Conservation (phyloP, 768 basidiomycete species). For the Rhodotorula diobovata region DNA sequence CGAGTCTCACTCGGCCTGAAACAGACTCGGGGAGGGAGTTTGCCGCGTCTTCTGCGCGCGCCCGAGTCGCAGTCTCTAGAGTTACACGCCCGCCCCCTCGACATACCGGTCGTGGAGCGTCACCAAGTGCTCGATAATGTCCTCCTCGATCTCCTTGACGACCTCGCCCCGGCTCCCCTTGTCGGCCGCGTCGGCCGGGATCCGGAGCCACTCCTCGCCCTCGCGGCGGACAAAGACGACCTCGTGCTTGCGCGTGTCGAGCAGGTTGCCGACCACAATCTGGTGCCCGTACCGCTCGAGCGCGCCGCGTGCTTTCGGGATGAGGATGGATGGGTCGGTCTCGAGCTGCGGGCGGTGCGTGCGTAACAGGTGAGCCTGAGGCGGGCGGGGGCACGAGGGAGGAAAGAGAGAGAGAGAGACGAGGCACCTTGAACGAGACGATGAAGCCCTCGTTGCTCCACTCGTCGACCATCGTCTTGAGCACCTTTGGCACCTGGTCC, state of each 20-base stretch:
- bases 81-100: background rate
- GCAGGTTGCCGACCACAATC: conserved; percentile 91
- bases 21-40: background rate
- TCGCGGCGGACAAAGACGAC: conserved; percentile 69
- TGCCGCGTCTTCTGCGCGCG: too few relatives aligned
- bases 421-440: conserved; percentile 87
- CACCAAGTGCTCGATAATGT: conserved; percentile 74
- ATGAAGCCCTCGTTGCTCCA: conserved; percentile 88
- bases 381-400: too few relatives aligned
- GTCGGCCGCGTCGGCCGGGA: conserved; percentile 37
- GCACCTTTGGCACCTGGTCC: conserved; percentile 97
- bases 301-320: conserved; percentile 84
- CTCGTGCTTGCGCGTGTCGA: conserved; percentile 83
- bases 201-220: conserved; percentile 40
- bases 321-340: conserved; percentile 73
- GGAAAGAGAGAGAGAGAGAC: background rate
- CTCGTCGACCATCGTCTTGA: conserved; percentile 86
- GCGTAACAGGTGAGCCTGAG: too few relatives aligned
- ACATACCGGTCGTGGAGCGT: conserved; percentile 58
- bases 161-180: conserved; percentile 46
- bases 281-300: conserved; percentile 94
- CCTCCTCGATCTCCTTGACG: conserved; percentile 88
- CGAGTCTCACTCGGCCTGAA: too few relatives aligned
- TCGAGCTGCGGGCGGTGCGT: conserved; percentile 63
- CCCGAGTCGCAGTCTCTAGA: too few relatives aligned